Percentiles rank a stretch among this genome's conserved stretches.
Conservation (phyloP, 768 basidiomycete genomes). For the Agaricus bisporus region DNA sequence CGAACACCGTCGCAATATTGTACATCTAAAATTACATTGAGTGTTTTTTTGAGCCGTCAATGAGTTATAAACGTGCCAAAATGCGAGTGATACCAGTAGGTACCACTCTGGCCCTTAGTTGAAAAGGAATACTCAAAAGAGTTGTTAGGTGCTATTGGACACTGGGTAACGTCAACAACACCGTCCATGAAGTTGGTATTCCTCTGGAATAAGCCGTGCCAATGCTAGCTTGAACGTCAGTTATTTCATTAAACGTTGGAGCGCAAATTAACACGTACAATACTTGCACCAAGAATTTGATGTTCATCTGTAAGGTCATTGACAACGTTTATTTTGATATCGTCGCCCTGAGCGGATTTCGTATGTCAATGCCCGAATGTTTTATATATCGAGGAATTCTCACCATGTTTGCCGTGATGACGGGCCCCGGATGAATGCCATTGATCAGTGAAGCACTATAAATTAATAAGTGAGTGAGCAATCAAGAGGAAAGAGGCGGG, state of each 20-base stretch:
- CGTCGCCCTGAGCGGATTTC: slow-evolving; percentile 23
- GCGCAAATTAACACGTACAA: slow-evolving; percentile 22
- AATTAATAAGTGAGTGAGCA: not conserved
- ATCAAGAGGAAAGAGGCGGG: too few species aligned
- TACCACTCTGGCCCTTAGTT: slow-evolving; percentile 33
- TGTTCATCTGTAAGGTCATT: slow-evolving; percentile 31
- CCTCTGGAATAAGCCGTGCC: slow-evolving; percentile 28
- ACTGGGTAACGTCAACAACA: slow-evolving; percentile 30
- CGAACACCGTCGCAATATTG: slow-evolving; percentile 22
- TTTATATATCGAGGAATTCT: not conserved
- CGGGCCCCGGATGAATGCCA: slow-evolving; percentile 13
- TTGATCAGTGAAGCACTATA: not conserved
- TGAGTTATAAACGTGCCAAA: not conserved
- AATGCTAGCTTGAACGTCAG: slow-evolving; percentile 18
- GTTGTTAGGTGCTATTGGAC: slow-evolving; percentile 33
- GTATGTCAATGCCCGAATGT: not conserved
- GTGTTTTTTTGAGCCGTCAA: not conserved
- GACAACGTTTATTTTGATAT: slow-evolving; percentile 34
- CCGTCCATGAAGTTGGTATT: slow-evolving; percentile 28
- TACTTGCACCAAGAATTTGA: slow-evolving; percentile 34
- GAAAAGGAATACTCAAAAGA: slow-evolving; percentile 34
- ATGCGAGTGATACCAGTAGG: slow-evolving; percentile 35
- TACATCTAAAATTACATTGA: slow-evolving; percentile 2
- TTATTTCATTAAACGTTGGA: not conserved
- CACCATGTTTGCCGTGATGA: slow-evolving; percentile 22